These are phyloP conservation scores for Lachnellula suecica DNA, from an alignment of 2,329 filamentous ascomycete genomes.

Conservation along the genomic window DNA sequence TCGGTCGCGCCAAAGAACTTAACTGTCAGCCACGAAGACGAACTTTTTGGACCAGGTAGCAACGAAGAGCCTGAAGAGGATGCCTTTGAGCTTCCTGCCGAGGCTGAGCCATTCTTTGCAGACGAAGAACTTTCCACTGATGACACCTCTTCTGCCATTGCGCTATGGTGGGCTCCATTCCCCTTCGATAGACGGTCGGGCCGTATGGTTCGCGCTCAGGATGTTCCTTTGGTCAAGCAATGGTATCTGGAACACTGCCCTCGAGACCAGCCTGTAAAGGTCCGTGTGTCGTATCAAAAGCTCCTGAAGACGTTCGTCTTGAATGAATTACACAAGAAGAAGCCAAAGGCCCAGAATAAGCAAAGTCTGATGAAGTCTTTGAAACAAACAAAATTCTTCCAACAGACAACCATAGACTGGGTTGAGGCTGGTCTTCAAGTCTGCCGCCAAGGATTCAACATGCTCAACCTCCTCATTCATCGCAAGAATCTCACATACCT, in stretches of 20 bases:
- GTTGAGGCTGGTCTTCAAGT: slow-evolving; percentile 98
- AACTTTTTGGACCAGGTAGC: slow-evolving; percentile 81
- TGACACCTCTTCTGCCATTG: slow-evolving; percentile 87
- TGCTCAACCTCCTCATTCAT: slow-evolving; percentile 96
- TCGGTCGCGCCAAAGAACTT: slow-evolving; percentile 93
- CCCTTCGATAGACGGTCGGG: slow-evolving; percentile 94
- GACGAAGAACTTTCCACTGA: slow-evolving; percentile 87
- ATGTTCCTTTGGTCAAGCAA: slow-evolving; percentile 95
- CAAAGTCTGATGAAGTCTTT: slow-evolving; percentile 87
- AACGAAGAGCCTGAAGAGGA: slow-evolving; percentile 72
- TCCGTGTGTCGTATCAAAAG: slow-evolving; percentile 97
- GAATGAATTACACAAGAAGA: slow-evolving; percentile 95
- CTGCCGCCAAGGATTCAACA: slow-evolving; percentile 97
- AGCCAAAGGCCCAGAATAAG: slow-evolving; percentile 92
- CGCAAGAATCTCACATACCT: slow-evolving; percentile 98
- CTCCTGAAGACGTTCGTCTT: slow-evolving; percentile 93
- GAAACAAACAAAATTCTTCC: slow-evolving; percentile 98
- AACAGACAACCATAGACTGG: slow-evolving; percentile 99
- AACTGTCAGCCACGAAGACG: slow-evolving; percentile 88
- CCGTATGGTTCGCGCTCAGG: slow-evolving; percentile 93
- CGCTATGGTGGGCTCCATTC: slow-evolving; percentile 97
- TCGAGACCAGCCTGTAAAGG: slow-evolving; percentile 88
- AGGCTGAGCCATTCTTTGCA: slow-evolving; percentile 82
- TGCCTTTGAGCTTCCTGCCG: slow-evolving; percentile 77
- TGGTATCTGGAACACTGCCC: slow-evolving; percentile 98